phyloP scores from a whole-genome alignment of 768 basidiomycete genomes.

The Infundibulicybe gibba region DNA sequence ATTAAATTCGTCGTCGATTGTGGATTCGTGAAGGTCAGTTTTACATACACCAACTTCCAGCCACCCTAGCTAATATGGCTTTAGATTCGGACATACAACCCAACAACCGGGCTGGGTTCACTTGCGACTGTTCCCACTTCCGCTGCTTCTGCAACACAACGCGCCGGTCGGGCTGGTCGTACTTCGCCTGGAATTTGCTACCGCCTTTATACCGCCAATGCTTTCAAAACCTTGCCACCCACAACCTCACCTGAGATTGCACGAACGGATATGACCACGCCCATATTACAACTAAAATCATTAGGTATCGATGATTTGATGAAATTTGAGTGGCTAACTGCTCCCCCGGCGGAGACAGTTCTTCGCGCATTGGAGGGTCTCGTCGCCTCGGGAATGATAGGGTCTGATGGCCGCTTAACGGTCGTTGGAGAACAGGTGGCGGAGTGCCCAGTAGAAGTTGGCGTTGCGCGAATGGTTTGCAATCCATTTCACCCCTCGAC shows the following conservation, averaged over 20 bases:
- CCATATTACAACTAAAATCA: conserved; percentile 91
- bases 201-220: conserved; percentile 74
- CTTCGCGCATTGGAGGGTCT: conserved; percentile 84
- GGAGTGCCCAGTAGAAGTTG: conserved; percentile 91
- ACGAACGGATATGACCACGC: conserved; percentile 86
- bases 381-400: conserved; percentile 78
- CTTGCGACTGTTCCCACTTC: conserved; percentile 83
- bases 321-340: conserved; percentile 93
- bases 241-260: conserved; percentile 88
- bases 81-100: conserved; percentile 89
- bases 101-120: conserved; percentile 79
- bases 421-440: conserved; percentile 81
- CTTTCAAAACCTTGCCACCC: conserved; percentile 55
- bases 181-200: conserved; percentile 92
- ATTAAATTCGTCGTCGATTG: conserved; percentile 92
- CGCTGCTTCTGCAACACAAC: conserved; percentile 85
- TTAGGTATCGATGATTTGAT: conserved; percentile 94
- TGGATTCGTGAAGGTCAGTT: conserved; percentile 87
- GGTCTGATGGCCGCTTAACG: conserved; percentile 75
- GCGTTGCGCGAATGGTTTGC: conserved; percentile 89
- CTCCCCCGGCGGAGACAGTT: conserved; percentile 84
- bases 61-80: background rate
- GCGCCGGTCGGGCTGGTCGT: conserved; percentile 92
- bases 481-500: background rate
- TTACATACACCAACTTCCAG: background rate